These are phyloP conservation scores for Trametes coccinea DNA, from an alignment of 768 basidiomycete species.

Conservation along the genomic window DNA sequence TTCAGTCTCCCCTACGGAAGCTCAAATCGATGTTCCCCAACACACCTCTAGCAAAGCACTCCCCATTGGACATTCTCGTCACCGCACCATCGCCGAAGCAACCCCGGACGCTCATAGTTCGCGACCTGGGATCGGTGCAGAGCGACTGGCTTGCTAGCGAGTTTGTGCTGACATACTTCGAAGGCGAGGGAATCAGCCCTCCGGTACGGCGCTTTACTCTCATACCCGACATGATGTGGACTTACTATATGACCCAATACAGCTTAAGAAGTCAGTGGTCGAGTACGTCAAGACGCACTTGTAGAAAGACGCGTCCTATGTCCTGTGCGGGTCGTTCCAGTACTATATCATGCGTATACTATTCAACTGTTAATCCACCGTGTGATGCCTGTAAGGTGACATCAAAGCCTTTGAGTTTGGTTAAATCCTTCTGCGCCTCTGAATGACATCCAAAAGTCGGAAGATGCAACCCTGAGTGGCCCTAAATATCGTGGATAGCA, in stretches of 20 bases:
- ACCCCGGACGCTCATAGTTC: slow-evolving; percentile 59
- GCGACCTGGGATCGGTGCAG: slow-evolving; percentile 73
- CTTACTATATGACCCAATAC: not conserved
- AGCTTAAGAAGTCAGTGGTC: slow-evolving; percentile 56
- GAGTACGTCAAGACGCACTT: slow-evolving; percentile 30
- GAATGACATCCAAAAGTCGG: too few species aligned
- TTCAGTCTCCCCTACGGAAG: slow-evolving; percentile 65
- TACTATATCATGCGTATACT: too few species aligned
- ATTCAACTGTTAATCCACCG: too few species aligned
- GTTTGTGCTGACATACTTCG: slow-evolving; percentile 75
- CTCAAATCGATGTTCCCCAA: slow-evolving; percentile 79
- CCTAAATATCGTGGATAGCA: too few species aligned
- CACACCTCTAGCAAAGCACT: slow-evolving; percentile 63
- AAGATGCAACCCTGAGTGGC: too few species aligned
- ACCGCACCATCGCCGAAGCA: slow-evolving; percentile 53
- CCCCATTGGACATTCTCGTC: slow-evolving; percentile 68
- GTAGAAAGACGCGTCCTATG: not conserved
- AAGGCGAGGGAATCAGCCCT: slow-evolving; percentile 68
- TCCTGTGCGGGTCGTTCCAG: too few species aligned
- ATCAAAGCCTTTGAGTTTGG: too few species aligned
- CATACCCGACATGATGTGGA: not conserved
- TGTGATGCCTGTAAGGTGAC: too few species aligned
- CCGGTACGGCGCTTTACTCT: slow-evolving; percentile 47
- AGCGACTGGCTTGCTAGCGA: slow-evolving; percentile 75
- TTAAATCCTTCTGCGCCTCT: too few species aligned